These are phyloP conservation scores for Starmerella bacillaris DNA, from an alignment of 805 yeast genomes.

Conservation along the genomic window DNA sequence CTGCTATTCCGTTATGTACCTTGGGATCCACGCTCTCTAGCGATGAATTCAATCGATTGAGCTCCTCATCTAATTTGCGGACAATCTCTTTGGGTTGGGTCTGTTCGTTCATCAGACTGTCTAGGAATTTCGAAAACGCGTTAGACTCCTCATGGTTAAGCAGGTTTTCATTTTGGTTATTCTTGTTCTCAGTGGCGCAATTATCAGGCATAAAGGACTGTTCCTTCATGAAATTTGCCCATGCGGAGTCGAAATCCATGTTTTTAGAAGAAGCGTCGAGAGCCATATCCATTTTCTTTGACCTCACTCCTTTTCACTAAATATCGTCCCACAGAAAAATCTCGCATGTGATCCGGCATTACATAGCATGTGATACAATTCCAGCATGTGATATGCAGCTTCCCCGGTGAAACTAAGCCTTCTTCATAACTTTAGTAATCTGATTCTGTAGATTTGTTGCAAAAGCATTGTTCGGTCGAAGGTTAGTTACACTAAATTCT, in stretches of 20 bases:
- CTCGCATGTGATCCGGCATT: too few species aligned
- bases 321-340: too few species aligned
- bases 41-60: conserved; percentile 9
- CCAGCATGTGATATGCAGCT: too few species aligned
- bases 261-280: neutral
- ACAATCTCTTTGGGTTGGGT: conserved; percentile 6
- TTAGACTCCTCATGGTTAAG: conserved; percentile 14
- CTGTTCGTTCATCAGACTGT: conserved; percentile 15
- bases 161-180: conserved; percentile 4
- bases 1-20: too few species aligned
- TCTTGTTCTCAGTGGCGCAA: conserved; percentile 1
- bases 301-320: too few species aligned
- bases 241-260: conserved; percentile 11
- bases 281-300: neutral
- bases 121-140: conserved; percentile 15
- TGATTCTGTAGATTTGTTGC: too few species aligned
- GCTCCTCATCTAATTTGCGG: conserved; percentile 11
- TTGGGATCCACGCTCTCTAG: too few species aligned
- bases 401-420: too few species aligned
- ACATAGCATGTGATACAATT: too few species aligned
- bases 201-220: conserved; percentile 1
- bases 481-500: too few species aligned
- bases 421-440: too few species aligned
- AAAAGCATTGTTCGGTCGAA: too few species aligned
- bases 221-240: conserved; percentile 9